Evolutionary conservation across 371 early-diverging fungal species (phyloP).

Genomic region (Globomyces sp.): DNA sequence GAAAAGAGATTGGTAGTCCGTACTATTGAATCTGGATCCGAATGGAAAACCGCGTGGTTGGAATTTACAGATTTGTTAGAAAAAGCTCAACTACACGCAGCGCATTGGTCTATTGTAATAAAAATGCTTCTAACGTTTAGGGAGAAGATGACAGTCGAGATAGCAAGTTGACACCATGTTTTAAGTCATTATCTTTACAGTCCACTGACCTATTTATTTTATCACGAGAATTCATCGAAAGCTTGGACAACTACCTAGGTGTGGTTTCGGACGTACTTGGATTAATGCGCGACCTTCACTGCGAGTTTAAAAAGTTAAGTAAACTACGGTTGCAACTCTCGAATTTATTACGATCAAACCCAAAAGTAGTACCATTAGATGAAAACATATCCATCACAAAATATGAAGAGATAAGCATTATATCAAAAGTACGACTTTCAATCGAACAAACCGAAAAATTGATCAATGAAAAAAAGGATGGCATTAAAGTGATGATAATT

Average conservation of each 20-base stretch:
- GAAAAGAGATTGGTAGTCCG: background rate
- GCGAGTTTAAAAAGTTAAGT: background rate
- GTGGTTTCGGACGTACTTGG: conserved; percentile 6
- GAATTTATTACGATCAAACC: background rate
- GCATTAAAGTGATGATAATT: too few relatives aligned
- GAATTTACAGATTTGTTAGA: conserved; percentile 19
- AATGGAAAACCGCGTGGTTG: conserved; percentile 8
- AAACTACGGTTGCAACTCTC: background rate
- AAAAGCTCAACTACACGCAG: conserved; percentile 17
- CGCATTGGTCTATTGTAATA: conserved; percentile 14
- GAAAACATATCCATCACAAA: too few relatives aligned
- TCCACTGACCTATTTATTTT: conserved; percentile 20
- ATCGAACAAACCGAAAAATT: too few relatives aligned
- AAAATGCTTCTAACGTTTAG: background rate
- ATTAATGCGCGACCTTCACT: conserved; percentile 14
- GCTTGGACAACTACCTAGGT: conserved; percentile 8
- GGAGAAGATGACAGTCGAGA: conserved; percentile 6
- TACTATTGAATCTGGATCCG: conserved; percentile 14
- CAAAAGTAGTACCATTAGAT: conserved; percentile 1
- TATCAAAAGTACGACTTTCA: too few relatives aligned
- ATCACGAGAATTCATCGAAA: conserved; percentile 8
- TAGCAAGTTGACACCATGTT: background rate
- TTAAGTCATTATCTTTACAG: conserved; percentile 14
- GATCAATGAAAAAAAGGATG: too few relatives aligned
- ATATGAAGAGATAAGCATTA: too few relatives aligned